Conservation (phyloP, 257 asterid genomes). For the Fraxinus anomala region DNA sequence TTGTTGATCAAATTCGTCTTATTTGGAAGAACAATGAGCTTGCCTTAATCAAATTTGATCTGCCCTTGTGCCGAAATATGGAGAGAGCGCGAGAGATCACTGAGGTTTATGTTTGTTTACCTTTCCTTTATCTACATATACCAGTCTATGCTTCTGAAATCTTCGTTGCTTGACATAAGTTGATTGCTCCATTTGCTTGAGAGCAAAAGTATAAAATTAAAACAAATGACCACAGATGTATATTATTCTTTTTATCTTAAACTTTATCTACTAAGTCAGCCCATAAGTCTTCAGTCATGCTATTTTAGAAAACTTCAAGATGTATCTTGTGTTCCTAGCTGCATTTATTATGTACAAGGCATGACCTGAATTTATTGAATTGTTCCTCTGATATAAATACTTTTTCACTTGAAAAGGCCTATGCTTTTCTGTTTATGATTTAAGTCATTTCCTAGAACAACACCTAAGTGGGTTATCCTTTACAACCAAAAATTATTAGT, state of each 20-base stretch:
- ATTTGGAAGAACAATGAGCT: constrained; percentile 77
- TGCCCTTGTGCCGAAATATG: constrained; percentile 83
- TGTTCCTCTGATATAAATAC: neutral
- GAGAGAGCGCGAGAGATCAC: constrained; percentile 78
- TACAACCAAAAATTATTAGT: neutral
- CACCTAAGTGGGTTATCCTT: neutral
- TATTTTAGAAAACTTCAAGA: neutral
- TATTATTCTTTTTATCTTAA: neutral
- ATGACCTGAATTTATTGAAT: neutral
- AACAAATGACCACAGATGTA: neutral
- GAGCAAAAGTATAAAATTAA: neutral
- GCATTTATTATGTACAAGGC: neutral
- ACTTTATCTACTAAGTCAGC: neutral
- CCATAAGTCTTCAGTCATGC: neutral
- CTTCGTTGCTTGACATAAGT: neutral
- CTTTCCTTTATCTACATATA: constrained; percentile 1
- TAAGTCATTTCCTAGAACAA: neutral
- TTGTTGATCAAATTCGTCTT: constrained; percentile 60
- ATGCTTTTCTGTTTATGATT: neutral
- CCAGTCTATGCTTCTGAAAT: neutral
- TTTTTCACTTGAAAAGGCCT: neutral
- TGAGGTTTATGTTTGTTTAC: constrained; percentile 55
- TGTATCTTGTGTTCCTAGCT: neutral
- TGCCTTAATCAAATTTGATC: constrained; percentile 82
- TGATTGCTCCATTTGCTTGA: neutral